Base-by-base conservation (phyloP, 495 filamentous ascomycete genomes). In the Daldinia vernicosa region DNA sequence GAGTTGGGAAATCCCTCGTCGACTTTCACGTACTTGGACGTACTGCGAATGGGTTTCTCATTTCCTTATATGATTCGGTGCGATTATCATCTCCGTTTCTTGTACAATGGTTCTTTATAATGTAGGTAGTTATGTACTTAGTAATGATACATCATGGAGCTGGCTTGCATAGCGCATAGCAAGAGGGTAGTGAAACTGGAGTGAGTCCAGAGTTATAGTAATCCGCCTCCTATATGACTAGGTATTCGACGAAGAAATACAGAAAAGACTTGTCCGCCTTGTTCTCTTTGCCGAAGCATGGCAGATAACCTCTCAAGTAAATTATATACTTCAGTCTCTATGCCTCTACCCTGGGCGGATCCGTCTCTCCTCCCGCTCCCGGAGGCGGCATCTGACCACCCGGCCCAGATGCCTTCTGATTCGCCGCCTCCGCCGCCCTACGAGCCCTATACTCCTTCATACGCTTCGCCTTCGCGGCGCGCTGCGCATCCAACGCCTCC, bases 401-500 rank as follows among this genome's bases (percentile, higher is more conserved):
- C 26, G 11, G 17, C 5, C 39, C 63, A 0, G 12, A 37, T 19
- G 32, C 37, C 50, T 65, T 68, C 56, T 55, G 27, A 51, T 28
- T 58, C 19, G 39, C 66, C 55, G 57, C 66, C 67, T 67, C 50
- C 19, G 66, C 74, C 22, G 64, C 65, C 58, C 53, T 22, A 15
- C 74, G 56, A 1, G 24, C 37, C 28, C 67, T 60, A 35, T 78
- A 75, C 56, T 74, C 77, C 14, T 45, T 54, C 65, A 76, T 74
- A 67, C 58, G 66, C 28, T 40, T 40, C 19, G 58, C 39, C 69
- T 66, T 72, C 0, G 66, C 75, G 4, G 64, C 66, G 6, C 74
- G 64, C 60, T 67, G 61, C 4, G 61, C 62, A 26, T 76, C 75
- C 1, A 77, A 66, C 24, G 76, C 66, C 71, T 78, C 72, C 71